phyloP scores from a whole-genome alignment of 345 rosid genomes.

The Crucihimalaya himalaica region DNA sequence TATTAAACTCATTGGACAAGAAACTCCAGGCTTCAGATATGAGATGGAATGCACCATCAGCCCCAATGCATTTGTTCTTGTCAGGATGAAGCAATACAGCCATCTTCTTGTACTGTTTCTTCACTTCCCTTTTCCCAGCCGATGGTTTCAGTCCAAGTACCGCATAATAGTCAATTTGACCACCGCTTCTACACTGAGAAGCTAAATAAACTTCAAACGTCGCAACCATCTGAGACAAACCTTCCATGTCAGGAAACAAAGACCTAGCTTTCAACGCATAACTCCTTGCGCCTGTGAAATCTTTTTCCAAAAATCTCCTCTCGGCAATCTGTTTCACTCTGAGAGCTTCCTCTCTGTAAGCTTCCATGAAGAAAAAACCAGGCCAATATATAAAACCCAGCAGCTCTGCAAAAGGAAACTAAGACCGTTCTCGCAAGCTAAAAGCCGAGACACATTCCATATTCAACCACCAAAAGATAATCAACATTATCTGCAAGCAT shows the following conservation, averaged over 20 bases:
- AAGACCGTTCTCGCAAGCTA: constrained; percentile 40
- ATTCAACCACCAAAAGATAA: constrained; percentile 36
- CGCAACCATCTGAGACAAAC: constrained; percentile 91
- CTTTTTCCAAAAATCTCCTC: constrained; percentile 77
- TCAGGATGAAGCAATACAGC: constrained; percentile 96
- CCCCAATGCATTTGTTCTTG: constrained; percentile 75
- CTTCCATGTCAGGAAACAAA: constrained; percentile 78
- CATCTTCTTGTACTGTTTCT: constrained; percentile 90
- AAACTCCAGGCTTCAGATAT: constrained; percentile 92
- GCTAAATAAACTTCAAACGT: constrained; percentile 90
- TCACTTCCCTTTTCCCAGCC: constrained; percentile 79
- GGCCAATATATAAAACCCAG: constrained; percentile 31
- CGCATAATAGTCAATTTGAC: constrained; percentile 75
- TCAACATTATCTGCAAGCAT: constrained; percentile 57
- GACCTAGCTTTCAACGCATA: constrained; percentile 82
- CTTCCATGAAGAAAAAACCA: constrained; percentile 59
- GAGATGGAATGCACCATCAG: constrained; percentile 96
- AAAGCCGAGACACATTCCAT: constrained; percentile 32
- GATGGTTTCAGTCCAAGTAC: constrained; percentile 93
- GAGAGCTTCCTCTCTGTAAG: constrained; percentile 75
- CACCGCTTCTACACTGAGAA: constrained; percentile 65
- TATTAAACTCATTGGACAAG: constrained; percentile 68
- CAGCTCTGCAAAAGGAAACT: constrained; percentile 41
- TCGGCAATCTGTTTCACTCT: constrained; percentile 84
- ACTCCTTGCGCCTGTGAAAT: constrained; percentile 73